Evolutionary conservation across 225 moss, liverwort and hornwort genomes (phyloP).

Genomic region (Bryum argenteum): DNA sequence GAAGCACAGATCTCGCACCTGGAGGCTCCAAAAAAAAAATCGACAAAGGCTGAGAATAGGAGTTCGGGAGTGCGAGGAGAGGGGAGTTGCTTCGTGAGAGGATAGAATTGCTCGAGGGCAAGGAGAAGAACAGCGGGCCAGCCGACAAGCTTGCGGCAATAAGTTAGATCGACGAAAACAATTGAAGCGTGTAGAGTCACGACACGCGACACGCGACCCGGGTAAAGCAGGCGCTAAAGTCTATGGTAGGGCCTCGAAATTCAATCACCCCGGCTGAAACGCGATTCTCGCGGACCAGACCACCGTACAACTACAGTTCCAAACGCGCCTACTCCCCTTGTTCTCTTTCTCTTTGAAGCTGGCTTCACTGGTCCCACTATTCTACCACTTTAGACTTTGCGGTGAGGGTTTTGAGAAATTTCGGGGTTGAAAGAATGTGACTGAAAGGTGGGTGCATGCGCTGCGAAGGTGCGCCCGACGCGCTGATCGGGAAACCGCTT

Average conservation of each 20-base stretch:
- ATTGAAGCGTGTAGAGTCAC: background rate
- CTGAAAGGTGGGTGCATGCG: background rate
- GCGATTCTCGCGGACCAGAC: background rate
- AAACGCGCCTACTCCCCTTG: too few relatives aligned
- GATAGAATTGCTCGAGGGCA: too few relatives aligned
- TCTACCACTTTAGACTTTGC: too few relatives aligned
- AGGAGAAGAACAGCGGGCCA: too few relatives aligned
- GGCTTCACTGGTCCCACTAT: too few relatives aligned
- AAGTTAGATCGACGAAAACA: background rate
- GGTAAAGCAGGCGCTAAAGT: slow-evolving; percentile 21
- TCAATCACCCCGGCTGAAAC: background rate
- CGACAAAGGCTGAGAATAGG: too few relatives aligned
- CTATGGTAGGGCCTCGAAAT: background rate
- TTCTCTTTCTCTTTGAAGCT: too few relatives aligned
- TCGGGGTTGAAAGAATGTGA: background rate
- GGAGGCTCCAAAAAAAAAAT: too few relatives aligned
- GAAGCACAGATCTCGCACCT: too few relatives aligned
- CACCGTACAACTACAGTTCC: too few relatives aligned
- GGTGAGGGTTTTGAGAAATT: background rate
- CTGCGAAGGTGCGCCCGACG: background rate
- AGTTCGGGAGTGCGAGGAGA: too few relatives aligned
- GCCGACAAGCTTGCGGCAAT: background rate
- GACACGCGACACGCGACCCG: slow-evolving; percentile 13
- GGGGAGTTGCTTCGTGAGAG: too few relatives aligned
- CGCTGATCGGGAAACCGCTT: background rate